Base-by-base conservation (phyloP, 164 flowering plant species). In the Akebia trifoliata region DNA sequence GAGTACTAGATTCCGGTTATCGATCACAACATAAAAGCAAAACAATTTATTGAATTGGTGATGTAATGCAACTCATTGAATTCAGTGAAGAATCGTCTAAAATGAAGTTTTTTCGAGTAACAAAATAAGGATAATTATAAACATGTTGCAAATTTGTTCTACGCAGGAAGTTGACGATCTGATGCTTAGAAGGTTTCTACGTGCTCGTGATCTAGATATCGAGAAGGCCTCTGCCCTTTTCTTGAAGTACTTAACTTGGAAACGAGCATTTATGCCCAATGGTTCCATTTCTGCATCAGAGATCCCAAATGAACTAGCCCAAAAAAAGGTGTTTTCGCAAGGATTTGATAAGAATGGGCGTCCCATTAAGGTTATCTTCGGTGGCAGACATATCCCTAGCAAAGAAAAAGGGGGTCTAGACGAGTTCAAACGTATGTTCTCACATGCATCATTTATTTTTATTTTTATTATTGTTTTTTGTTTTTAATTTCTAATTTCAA, bases 101-200 rank as follows among this genome's bases (percentile, higher is more conserved):
- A n/a, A n/a, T n/a, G n/a, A n/a, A n/a, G n/a, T n/a, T n/a, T 32
- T 17, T 2, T 34, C 9, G 9, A 34, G 36, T 4, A 4, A 34
- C 9, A 9, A 4, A 9, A 9, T 34, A 34, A 4, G 36, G 5
- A 34, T 9, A 4, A 4, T 29, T 3, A 34, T n/a, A 8, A 31
- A 3, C 0, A 21, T 0, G 6, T 18, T 3, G 5, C 7, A 14
- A 8, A 11, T 2, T 17, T 51, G 31, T 8, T 42, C 4, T 51
- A 51, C 58, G 65, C 74, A 90, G 92, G 83, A 82, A 14, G 74
- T 73, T 31, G 96, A 86, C 65, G 84, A 82, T 70, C 30, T 69
- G 65, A 81, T 72, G 65, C 35, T 92, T 2, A 72, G 93, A 70
- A 88, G 98, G 42, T 92, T 92, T 62, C 73, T 92, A 18, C 81